These are phyloP conservation scores for Urtica urens DNA, from an alignment of 306 rosid species.

Conservation along the genomic window DNA sequence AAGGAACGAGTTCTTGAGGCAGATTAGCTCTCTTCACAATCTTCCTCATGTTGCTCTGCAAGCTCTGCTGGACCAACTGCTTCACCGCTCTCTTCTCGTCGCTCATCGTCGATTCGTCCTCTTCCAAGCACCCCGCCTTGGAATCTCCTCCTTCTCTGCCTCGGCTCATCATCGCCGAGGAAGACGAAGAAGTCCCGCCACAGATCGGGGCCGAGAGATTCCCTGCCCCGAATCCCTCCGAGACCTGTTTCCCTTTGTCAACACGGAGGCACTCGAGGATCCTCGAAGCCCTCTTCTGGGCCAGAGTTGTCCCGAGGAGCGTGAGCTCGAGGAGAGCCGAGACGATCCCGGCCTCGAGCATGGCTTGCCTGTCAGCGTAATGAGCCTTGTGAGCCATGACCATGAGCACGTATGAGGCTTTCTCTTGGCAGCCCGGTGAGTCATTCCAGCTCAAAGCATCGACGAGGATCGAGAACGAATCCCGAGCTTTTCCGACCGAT, in stretches of 20 bases:
- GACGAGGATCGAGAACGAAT: slow-evolving; percentile 40
- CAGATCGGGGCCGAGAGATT: slow-evolving; percentile 72
- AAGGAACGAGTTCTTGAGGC: slow-evolving; percentile 78
- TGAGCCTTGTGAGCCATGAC: slow-evolving; percentile 87
- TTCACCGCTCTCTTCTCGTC: slow-evolving; percentile 94
- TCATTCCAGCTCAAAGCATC: slow-evolving; percentile 84
- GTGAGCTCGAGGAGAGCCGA: slow-evolving; percentile 81
- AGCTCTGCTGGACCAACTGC: slow-evolving; percentile 81
- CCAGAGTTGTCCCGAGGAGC: slow-evolving; percentile 73
- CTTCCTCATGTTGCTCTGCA: slow-evolving; percentile 85
- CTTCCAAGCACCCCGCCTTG: slow-evolving; percentile 34
- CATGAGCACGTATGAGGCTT: slow-evolving; percentile 80
- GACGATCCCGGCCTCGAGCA: slow-evolving; percentile 79
- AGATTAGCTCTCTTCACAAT: slow-evolving; percentile 89
- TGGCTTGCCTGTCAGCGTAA: slow-evolving; percentile 67
- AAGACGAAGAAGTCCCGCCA: slow-evolving; percentile 50
- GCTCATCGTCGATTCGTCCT: slow-evolving; percentile 56
- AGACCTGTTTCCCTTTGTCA: slow-evolving; percentile 68
- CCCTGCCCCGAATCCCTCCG: slow-evolving; percentile 38
- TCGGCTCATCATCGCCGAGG: slow-evolving; percentile 27
- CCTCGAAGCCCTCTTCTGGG: slow-evolving; percentile 96
- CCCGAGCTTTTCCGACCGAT: slow-evolving; percentile 37
- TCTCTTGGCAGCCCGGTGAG: slow-evolving; percentile 88
- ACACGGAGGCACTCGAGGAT: slow-evolving; percentile 68
- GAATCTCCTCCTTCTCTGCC: too few species aligned